Percentiles rank a stretch among this genome's conserved stretches.
phyloP scores from a whole-genome alignment of 2,329 filamentous ascomycete species.

The Aspergillus spinulosporus region DNA sequence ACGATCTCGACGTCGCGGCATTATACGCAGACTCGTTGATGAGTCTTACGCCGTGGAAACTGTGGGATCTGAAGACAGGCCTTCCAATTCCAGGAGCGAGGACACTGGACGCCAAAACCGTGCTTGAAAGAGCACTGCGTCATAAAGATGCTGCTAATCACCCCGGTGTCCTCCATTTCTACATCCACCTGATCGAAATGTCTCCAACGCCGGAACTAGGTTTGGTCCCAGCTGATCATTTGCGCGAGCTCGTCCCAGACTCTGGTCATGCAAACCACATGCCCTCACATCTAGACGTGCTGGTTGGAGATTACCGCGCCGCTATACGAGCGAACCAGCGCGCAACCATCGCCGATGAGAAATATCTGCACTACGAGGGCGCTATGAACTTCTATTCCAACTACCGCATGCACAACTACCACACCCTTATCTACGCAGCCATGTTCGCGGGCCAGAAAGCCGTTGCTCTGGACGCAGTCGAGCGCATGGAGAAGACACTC shows the following conservation, averaged over 20 bases:
- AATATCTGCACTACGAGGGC: constrained; percentile 61
- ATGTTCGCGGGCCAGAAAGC: constrained; percentile 71
- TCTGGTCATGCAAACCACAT: constrained; percentile 72
- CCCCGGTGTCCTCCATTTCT: constrained; percentile 71
- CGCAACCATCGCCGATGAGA: constrained; percentile 68
- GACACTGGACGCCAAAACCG: constrained; percentile 58
- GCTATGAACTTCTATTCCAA: constrained; percentile 71
- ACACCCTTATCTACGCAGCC: constrained; percentile 73
- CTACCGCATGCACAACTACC: constrained; percentile 72
- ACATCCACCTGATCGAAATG: constrained; percentile 79
- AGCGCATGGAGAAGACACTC: constrained; percentile 61
- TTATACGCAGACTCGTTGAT: constrained; percentile 66
- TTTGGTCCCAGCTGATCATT: constrained; percentile 59
- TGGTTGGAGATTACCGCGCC: constrained; percentile 68
- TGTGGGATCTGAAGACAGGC: constrained; percentile 64
- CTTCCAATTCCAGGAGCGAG: constrained; percentile 55
- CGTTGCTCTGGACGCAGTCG: constrained; percentile 62
- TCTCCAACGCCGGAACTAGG: constrained; percentile 65
- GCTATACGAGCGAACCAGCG: constrained; percentile 67
- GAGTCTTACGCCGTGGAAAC: constrained; percentile 64
- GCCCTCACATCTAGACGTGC: constrained; percentile 73
- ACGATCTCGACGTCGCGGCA: constrained; percentile 62
- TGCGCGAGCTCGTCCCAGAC: constrained; percentile 67
- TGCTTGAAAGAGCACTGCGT: constrained; percentile 61
- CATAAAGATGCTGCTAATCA: constrained; percentile 56